phyloP scores from a whole-genome alignment of 441 rosid species.

The Kokia cookei region DNA sequence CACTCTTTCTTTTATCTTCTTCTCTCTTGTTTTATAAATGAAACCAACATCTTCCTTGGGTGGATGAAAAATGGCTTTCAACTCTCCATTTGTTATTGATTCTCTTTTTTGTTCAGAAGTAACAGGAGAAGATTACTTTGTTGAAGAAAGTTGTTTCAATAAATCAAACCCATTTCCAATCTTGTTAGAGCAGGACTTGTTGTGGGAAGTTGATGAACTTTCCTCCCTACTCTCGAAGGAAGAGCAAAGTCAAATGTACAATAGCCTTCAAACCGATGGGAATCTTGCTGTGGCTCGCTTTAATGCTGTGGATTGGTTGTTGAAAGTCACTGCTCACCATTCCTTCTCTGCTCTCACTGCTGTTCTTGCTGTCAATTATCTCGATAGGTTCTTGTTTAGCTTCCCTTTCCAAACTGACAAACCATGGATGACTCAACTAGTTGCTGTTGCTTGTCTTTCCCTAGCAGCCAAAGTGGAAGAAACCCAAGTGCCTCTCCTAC shows the following conservation, averaged over 20 bases:
- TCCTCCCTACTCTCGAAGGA: constrained; percentile 37
- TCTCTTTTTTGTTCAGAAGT: constrained; percentile 53
- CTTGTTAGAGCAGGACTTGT: constrained; percentile 30
- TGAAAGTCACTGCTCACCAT: constrained; percentile 37
- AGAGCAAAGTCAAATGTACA: constrained; percentile 22
- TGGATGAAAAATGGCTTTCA: constrained; percentile 36
- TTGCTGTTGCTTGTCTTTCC: constrained; percentile 66
- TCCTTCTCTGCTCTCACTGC: constrained; percentile 56
- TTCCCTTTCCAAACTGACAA: constrained; percentile 36
- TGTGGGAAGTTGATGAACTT: constrained; percentile 55
- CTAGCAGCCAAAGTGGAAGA: constrained; percentile 78
- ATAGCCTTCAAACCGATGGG: constrained; percentile 15
- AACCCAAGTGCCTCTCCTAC: constrained; percentile 55
- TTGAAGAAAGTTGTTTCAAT: constrained; percentile 7
- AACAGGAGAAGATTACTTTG: constrained; percentile 20
- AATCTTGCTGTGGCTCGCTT: constrained; percentile 28
- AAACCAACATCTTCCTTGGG: constrained; percentile 39
- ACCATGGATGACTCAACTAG: constrained; percentile 67
- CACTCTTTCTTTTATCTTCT: constrained; percentile 9
- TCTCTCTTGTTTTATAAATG: constrained; percentile 21
- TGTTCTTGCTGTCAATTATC: constrained; percentile 55
- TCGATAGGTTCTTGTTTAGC: constrained; percentile 50
- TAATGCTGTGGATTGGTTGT: constrained; percentile 59
- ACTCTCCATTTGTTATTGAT: constrained; percentile 27
- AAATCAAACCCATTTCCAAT: constrained; percentile 13